Evolutionary conservation across 768 basidiomycete genomes (phyloP).

Genomic region (Boletus vinaceobasis): DNA sequence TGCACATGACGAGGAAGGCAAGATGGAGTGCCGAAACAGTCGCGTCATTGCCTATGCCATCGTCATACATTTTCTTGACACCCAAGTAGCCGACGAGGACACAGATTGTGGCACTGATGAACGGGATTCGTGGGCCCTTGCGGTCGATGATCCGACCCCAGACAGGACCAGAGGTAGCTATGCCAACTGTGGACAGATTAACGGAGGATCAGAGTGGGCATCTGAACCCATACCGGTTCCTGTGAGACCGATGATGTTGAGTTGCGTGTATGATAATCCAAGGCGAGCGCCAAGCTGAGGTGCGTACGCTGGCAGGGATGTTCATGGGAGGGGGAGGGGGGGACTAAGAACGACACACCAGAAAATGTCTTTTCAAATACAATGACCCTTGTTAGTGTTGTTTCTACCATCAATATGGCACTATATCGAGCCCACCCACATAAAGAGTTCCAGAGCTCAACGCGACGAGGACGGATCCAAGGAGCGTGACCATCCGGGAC

Average conservation of each 20-base stretch:
- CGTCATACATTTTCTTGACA: conserved; percentile 64
- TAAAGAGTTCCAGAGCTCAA: no score
- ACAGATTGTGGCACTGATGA: conserved; percentile 54
- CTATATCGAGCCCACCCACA: no score
- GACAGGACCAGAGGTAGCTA: conserved; percentile 67
- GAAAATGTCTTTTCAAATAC: conserved; percentile 24
- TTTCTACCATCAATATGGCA: no score
- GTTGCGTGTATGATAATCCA: conserved; percentile 70
- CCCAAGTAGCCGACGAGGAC: conserved; percentile 76
- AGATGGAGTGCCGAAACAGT: conserved; percentile 44
- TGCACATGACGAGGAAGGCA: conserved; percentile 53
- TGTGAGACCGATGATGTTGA: conserved; percentile 80
- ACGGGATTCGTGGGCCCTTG: conserved; percentile 68
- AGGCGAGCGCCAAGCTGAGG: conserved; percentile 79
- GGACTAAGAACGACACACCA: conserved; percentile 13
- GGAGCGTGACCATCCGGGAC: conserved; percentile 47
- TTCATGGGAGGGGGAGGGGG: not conserved
- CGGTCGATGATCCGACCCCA: conserved; percentile 81
- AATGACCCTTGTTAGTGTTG: no score
- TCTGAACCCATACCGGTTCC: no score
- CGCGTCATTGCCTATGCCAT: conserved; percentile 39
- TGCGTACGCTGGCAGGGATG: conserved; percentile 40
- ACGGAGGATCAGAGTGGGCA: not conserved
- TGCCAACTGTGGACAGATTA: no score
- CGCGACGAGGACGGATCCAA: conserved; percentile 56